A percentile compares a stretch with the other conserved stretches of the same genome.
These are phyloP conservation scores for Aspergillus latus DNA, from an alignment of 2,329 filamentous ascomycete species.

Conservation along the genomic window DNA sequence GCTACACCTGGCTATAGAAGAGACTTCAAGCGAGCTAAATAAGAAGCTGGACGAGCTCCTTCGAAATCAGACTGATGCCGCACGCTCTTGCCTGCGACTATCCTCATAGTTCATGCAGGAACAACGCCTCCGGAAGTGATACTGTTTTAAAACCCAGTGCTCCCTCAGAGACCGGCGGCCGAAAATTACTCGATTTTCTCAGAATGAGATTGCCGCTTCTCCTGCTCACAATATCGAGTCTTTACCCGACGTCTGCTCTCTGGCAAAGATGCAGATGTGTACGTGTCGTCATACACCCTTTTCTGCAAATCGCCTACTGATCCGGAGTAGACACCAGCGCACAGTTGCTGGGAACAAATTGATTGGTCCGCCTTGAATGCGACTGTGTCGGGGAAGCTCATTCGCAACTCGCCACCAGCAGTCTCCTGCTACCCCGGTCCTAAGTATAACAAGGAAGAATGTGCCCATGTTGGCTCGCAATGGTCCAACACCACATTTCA, in stretches of 20 bases:
- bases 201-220: background rate
- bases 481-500: conserved; percentile 31
- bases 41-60: background rate
- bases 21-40: background rate
- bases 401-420: conserved; percentile 34
- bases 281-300: background rate
- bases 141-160: background rate
- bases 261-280: conserved; percentile 13
- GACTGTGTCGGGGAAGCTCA: conserved; percentile 34
- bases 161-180: background rate
- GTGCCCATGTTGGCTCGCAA: conserved; percentile 24
- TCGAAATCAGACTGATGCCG: background rate
- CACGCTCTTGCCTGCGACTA: background rate
- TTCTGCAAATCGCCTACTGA: background rate
- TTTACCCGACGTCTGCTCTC: background rate
- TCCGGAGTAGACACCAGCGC: conserved; percentile 19
- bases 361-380: conserved; percentile 36
- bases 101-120: background rate
- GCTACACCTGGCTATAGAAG: background rate
- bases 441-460: conserved; percentile 23
- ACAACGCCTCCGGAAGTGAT: background rate
- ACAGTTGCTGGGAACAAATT: conserved; percentile 35
- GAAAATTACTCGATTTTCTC: background rate
- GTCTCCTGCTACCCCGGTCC: conserved; percentile 37
- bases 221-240: background rate